Evolutionary conservation across 768 basidiomycete genomes (phyloP), one percentile per base, ranked within the genome.

Genomic region (Amanita molliuscula): DNA sequence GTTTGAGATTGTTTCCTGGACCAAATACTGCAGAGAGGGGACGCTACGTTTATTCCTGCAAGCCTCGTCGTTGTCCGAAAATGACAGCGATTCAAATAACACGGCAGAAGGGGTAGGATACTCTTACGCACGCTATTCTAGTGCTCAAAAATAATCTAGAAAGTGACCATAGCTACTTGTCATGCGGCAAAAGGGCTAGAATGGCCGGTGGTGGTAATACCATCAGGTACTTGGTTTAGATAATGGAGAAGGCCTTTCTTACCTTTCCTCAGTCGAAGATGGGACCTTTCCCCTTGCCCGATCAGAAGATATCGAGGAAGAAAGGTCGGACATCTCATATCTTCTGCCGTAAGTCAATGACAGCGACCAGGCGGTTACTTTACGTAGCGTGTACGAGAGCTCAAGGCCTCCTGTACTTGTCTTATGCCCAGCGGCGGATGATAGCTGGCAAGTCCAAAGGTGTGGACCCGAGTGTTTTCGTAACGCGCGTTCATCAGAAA

Each of bases 371-470:
- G 50, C 84, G 91, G 10, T 65, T 94, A 49, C 74, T 92, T 13
- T 94, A 92, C 59, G 91, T 94, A 6, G 91, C 87, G 0, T 91
- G 88, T 64, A 94, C 91, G 4, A 77, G 91, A 8, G 90, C 90
- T 0, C 84, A 92, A 59, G 69, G 71, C 9, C 70, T 88, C 6
- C 65, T 89, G 10, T 84, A 84, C 60, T 60, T 87, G 25, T 68
- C 76, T 1, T 67, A 79, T 54, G 65, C 72, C 6, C 59, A 60
- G 8, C 66, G 67, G 41, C 72, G 85, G 16, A 76, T 73, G 66
- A 64, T 75, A 28, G 73, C 71, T 8, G 83, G 81, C n/a, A 71
- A 78, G 44, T 65, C 66, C 15, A 77, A 77, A 54, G 58, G 64
- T 4, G 77, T 74, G 53, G 57, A 66, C 1, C 55, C 83, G 4